Evolutionary conservation across 2,329 filamentous ascomycete species (phyloP), one percentile per base, ranked within the genome.

Genomic region (Nemania bipapillata): DNA sequence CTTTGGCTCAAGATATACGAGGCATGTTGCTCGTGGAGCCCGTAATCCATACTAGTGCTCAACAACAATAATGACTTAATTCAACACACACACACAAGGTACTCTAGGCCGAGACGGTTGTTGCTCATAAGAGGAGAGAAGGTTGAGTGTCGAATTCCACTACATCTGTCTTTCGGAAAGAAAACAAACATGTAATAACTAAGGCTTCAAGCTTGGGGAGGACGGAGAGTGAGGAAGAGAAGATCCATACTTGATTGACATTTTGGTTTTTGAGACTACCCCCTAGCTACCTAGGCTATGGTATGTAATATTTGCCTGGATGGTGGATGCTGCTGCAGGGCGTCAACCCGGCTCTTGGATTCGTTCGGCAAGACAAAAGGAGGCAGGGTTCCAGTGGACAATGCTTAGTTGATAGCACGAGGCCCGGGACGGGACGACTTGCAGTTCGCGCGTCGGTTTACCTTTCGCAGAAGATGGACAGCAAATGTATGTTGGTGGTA

Each of bases 11-110:
- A 80, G 59, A 81, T 79, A 64, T 79, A 82, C 70, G 80, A 81
- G 65, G 79, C 79, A 80, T 83, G 82, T 75, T 83, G 81, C 70
- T 83, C 80, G 75, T 82, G 81, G 70, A 80, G 78, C 57, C 77
- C 76, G 76, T 79, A 79, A 74, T 79, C 77, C 77, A 79, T 79
- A 42, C 66, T 74, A 65, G 66, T 55, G 58, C 68, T 28, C 37
- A 54, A 64, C 59, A 65, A 54, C 59, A 59, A 40, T 60, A 52
- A 55, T 64, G 52, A 62, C n/a, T 65, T 55, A 64, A 58, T 65
- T 62, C 53, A 69, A 66, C 66, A 68, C 65, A 66, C 60, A 52
- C 61, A 68, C 65, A 66, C 60, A 52, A 61, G 62, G 64, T 70
- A 69, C 37, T 66, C 61, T 69, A 63, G 62, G 65, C 64, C 53